Conservation (phyloP, 495 filamentous ascomycete genomes). For the Podospora anserina region DNA sequence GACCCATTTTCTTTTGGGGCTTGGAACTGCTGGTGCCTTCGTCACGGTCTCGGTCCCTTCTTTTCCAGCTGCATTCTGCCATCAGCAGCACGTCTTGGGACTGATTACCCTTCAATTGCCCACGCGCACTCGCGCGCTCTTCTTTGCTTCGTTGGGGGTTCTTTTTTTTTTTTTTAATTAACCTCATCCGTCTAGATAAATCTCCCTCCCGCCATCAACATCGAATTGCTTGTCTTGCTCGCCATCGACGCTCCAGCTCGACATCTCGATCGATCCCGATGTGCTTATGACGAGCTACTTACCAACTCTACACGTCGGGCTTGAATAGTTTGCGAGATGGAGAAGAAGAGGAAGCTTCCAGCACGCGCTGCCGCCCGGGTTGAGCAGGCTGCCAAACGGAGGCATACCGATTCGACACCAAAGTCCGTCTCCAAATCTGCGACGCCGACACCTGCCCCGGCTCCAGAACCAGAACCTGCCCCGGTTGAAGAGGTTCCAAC, state of each 20-base stretch:
- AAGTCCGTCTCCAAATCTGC: constrained; percentile 37
- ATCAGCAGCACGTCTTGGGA: not conserved
- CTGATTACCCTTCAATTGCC: not conserved
- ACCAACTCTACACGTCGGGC: constrained; percentile 19
- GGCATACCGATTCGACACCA: constrained; percentile 37
- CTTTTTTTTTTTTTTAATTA: not conserved
- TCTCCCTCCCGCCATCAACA: not conserved
- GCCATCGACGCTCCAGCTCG: not conserved
- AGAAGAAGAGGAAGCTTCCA: constrained; percentile 57
- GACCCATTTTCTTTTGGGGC: constrained; percentile 11
- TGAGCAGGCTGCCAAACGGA: constrained; percentile 51
- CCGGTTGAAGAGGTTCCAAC: constrained; percentile 42
- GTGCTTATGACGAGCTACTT: constrained; percentile 25
- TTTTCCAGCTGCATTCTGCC: constrained; percentile 2
- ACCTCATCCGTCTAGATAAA: not conserved
- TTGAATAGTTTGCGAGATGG: constrained; percentile 38
- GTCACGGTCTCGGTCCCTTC: not conserved
- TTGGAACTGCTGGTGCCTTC: constrained; percentile 1
- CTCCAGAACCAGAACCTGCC: constrained; percentile 29
- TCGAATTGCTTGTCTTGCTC: not conserved
- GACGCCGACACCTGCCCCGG: constrained; percentile 36
- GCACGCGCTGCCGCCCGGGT: constrained; percentile 51
- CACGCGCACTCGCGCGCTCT: not conserved
- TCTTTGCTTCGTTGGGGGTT: not conserved
- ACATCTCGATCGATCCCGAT: constrained; percentile 15